Conservation (phyloP, 768 basidiomycete genomes). For the Tylopilus subfusipes region DNA sequence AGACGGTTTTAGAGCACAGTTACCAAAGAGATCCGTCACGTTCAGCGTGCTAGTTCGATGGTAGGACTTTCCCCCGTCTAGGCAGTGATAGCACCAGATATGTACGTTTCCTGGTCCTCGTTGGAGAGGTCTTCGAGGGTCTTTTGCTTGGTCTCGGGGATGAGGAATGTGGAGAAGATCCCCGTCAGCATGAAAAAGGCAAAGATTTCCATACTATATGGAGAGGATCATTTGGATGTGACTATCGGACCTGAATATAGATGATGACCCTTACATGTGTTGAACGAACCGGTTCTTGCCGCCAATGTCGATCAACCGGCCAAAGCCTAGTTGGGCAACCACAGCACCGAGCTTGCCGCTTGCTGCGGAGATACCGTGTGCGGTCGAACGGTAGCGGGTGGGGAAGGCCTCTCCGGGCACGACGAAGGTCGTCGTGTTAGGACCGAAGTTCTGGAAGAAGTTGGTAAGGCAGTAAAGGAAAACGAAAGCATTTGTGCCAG, state of each 20-base stretch:
- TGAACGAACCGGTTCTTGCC: slow-evolving; percentile 58
- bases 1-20: background rate
- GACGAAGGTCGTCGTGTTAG: slow-evolving; percentile 77
- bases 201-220: slow-evolving; percentile 65
- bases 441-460: slow-evolving; percentile 90
- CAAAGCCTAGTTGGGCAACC: slow-evolving; percentile 75
- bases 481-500: slow-evolving; percentile 58
- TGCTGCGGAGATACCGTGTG: slow-evolving; percentile 81
- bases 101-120: slow-evolving; percentile 63
- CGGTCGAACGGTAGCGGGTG: slow-evolving; percentile 83
- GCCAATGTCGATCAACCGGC: slow-evolving; percentile 62
- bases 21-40: background rate
- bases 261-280: slow-evolving; percentile 56
- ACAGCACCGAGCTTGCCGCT: slow-evolving; percentile 83
- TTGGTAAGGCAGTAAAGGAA: slow-evolving; percentile 84
- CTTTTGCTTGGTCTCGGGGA: slow-evolving; percentile 73
- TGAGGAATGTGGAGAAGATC: slow-evolving; percentile 71
- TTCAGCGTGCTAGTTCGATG: background rate
- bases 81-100: slow-evolving; percentile 26
- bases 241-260: background rate
- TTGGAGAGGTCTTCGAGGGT: slow-evolving; percentile 71
- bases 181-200: slow-evolving; percentile 87
- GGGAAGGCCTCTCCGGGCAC: slow-evolving; percentile 84
- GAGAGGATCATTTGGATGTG: slow-evolving; percentile 2
- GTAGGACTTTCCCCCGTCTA: slow-evolving; percentile 1